Percentiles rank a stretch among this genome's conserved stretches.
Evolutionary conservation across 2,329 filamentous ascomycete species (phyloP).

Genomic region (Chaetothyriales sp.): DNA sequence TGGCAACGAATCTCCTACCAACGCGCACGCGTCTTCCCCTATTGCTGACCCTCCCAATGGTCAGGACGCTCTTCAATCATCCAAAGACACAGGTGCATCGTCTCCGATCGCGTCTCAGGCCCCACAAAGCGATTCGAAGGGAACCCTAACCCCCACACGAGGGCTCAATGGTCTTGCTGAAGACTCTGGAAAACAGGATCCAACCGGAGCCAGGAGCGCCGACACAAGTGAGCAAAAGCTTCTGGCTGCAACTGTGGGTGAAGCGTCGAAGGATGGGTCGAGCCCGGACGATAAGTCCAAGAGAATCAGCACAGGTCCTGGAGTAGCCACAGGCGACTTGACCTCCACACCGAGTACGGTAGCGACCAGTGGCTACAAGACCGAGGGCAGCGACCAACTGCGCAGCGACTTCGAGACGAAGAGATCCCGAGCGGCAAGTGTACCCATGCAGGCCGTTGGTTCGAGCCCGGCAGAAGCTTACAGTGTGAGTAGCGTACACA

Average conservation of each 20-base stretch:
- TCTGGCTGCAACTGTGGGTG: not conserved
- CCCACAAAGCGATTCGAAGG: not conserved
- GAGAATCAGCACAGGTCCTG: constrained; percentile 1
- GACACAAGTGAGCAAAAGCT: not conserved
- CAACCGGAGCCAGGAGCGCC: not conserved
- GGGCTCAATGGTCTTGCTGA: not conserved
- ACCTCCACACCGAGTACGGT: constrained; percentile 10
- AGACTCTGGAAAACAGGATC: too few species aligned
- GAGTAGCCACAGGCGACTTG: constrained; percentile 5
- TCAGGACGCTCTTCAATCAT: not conserved
- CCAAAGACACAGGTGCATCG: not conserved
- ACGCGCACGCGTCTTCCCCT: constrained; percentile 5
- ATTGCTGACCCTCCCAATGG: constrained; percentile 1
- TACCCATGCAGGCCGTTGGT: constrained; percentile 8
- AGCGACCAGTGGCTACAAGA: constrained; percentile 9
- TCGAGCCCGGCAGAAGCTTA: constrained; percentile 9
- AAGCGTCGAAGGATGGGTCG: constrained; percentile 3
- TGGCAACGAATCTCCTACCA: constrained; percentile 3
- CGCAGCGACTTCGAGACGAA: constrained; percentile 10
- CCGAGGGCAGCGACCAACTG: constrained; percentile 7
- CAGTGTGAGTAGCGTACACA: constrained; percentile 13
- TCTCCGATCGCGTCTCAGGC: not conserved
- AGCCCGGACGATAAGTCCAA: constrained; percentile 1
- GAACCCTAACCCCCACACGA: not conserved
- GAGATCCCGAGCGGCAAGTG: constrained; percentile 12